Conservation (phyloP, 2,329 filamentous ascomycete genomes). For the Ceratocystis harringtonii region DNA sequence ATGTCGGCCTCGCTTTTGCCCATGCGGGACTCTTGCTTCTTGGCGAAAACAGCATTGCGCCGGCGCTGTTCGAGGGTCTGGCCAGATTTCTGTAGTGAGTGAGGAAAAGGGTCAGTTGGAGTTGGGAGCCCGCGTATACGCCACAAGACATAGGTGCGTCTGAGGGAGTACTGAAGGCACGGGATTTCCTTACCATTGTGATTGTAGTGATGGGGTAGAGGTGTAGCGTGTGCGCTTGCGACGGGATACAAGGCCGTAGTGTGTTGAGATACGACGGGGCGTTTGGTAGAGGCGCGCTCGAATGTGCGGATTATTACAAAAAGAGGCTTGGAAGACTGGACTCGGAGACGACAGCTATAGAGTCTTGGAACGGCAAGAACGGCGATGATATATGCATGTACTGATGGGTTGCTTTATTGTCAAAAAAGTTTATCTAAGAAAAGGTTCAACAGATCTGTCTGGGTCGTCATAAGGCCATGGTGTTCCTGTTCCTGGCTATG, state of each 20-base stretch:
- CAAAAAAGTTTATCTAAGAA: neutral
- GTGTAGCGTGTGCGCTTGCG: neutral
- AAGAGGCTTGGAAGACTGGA: neutral
- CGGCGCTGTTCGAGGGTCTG: constrained; percentile 75
- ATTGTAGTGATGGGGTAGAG: constrained; percentile 1
- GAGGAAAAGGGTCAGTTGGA: constrained; percentile 8
- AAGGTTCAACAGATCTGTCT: neutral
- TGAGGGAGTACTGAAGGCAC: neutral
- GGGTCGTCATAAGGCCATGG: constrained; percentile 5
- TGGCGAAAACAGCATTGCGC: constrained; percentile 64
- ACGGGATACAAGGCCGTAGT: neutral
- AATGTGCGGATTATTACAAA: neutral
- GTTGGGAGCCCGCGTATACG: neutral
- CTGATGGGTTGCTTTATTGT: neutral
- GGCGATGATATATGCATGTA: neutral
- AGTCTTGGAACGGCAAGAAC: too few relatives aligned
- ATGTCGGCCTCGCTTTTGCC: constrained; percentile 55
- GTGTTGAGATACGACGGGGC: neutral
- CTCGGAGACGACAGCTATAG: neutral
- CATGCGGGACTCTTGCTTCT: constrained; percentile 56
- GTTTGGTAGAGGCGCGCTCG: neutral
- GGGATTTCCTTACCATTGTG: constrained; percentile 19
- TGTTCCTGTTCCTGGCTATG: neutral
- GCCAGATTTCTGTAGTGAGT: constrained; percentile 14
- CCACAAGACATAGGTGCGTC: too few relatives aligned